These are phyloP conservation scores for Dipteronia dyeriana DNA, from an alignment of 345 rosid genomes.

Conservation along the genomic window DNA sequence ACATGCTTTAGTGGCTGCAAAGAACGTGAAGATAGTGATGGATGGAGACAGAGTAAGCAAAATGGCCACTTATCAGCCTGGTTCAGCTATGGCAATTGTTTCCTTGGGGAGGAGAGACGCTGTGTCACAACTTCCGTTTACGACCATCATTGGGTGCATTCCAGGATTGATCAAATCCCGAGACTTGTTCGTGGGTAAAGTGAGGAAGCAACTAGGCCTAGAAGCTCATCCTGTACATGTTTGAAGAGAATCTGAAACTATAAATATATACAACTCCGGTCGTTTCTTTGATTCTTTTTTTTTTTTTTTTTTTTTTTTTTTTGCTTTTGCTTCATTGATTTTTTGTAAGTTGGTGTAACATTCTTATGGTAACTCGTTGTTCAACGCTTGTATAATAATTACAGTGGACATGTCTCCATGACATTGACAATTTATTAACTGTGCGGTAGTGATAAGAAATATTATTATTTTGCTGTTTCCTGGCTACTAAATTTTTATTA, in stretches of 20 bases:
- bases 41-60: slow-evolving; percentile 50
- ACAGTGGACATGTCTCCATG: too few species aligned
- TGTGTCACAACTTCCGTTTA: slow-evolving; percentile 71
- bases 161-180: slow-evolving; percentile 82
- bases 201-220: slow-evolving; percentile 63
- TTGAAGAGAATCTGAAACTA: not conserved
- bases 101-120: slow-evolving; percentile 77
- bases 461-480: too few species aligned
- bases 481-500: too few species aligned
- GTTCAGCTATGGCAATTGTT: slow-evolving; percentile 49
- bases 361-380: not conserved
- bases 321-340: not conserved
- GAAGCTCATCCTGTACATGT: slow-evolving; percentile 25
- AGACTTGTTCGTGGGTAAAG: slow-evolving; percentile 75
- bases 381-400: too few species aligned
- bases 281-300: not conserved
- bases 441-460: too few species aligned
- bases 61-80: slow-evolving; percentile 53
- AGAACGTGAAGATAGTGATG: slow-evolving; percentile 73
- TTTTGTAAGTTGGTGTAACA: not conserved
- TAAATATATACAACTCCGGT: too few species aligned
- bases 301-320: not conserved
- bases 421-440: too few species aligned
- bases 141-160: slow-evolving; percentile 56
- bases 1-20: slow-evolving; percentile 61